Base-by-base conservation (phyloP, 176 grass and related monocot genomes). In the Cenchrus americanus region DNA sequence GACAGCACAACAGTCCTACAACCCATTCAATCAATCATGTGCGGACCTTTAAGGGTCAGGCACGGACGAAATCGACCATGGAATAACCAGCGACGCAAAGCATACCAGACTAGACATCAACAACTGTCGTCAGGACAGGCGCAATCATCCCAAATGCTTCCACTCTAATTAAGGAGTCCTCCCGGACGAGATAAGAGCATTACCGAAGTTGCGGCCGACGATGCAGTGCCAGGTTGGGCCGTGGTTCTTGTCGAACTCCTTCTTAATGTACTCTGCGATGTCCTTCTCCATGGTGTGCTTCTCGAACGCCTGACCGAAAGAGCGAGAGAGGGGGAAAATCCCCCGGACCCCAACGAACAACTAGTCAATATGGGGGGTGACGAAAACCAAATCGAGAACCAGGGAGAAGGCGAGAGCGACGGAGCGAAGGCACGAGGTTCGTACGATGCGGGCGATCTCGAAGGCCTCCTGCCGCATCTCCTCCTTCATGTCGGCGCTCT, bases 401-500 rank as follows among this genome's bases (percentile, higher is more conserved):
- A 40, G 52, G 41, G 2, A 55, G 13, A 11, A 68, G 10, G 44
- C 43, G 5, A 23, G 10, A 26, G 69, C n/a, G 58, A n/a, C n/a
- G 70, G 6, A 22, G 42, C 15, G 10, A 44, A 51, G 59, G 13
- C 42, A 66, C 4, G 7, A 34, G 66, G 71, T 14, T 14, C 50
- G 83, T 91, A 98, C 96, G 84, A 89, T 70, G 66, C 96, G 96
- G 60, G 96, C 91, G 79, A 89, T 90, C 22, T 99, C 93, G 85
- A 96, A 96, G 21, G 90, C 93, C 80, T 99, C 96, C 72, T 85
- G 86, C 79, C 84, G 83, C 93, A 99, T 99, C 85, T 94, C 93
- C 74, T 99, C 96, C 89, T 90, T 94, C 96, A 99, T 99, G 74
- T 99, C 93, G 73, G 93, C 93, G 83, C 93, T 96, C 96, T 99